Evolutionary conservation across 345 rosid genomes (phyloP), one percentile per base, ranked within the genome.

Genomic region (Arabidopsis suecica): DNA sequence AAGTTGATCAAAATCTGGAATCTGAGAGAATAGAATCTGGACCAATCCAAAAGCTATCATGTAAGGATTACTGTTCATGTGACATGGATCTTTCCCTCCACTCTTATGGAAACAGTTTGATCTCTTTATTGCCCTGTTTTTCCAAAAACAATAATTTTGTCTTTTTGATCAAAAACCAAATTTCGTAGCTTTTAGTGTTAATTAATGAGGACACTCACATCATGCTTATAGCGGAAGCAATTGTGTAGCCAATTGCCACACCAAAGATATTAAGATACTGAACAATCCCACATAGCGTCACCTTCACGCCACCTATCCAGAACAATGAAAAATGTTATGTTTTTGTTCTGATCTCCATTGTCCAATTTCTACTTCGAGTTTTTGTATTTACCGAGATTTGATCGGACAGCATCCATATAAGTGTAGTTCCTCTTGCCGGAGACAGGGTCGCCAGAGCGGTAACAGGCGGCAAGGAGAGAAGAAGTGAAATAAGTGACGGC

Each of bases 11-110:
- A 91, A 88, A 79, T 88, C 93, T 7, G 91, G 95, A 66, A 91
- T 91, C 75, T 91, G 97, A 51, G 95, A 91, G 61, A 91, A 83
- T 5, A 89, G n/a, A n/a, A 89, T 73, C 77, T 91, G 87, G 7
- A 68, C 74, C n/a, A 87, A 71, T 40, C 96, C 96, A 64, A 91
- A 91, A 66, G 91, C 76, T 61, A 87, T 85, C 96, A 91, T 89
- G 67, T 84, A 91, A 49, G 83, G 88, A 42, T 83, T 91, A 80
- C 95, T 85, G 18, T 88, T 86, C 90, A 89, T 84, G 62, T 81
- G 89, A 67, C 97, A 89, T 18, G 93, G 86, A 83, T 89, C 84
- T 51, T 75, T 87, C 49, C 90, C 90, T 6, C 80, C 83, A 25
- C 88, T 91, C 37, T 78, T 73, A 68, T 89, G 91, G 74, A 89